Conservation (phyloP, 176 grass and related monocot species). For the Melocanna baccifera region DNA sequence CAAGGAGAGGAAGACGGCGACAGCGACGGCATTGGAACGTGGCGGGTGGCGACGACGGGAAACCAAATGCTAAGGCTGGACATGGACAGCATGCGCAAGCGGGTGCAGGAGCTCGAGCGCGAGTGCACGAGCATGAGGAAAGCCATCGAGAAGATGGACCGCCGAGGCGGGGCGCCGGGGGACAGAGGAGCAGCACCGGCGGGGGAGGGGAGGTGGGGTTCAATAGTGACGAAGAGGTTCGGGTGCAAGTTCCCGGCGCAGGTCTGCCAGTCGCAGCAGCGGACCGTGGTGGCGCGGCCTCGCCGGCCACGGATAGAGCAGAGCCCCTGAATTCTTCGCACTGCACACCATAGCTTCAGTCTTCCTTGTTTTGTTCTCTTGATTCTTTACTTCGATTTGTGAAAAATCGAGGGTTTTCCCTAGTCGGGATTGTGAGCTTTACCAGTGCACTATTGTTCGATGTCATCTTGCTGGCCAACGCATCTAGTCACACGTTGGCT, state of each 20-base stretch:
- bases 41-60: slow-evolving; percentile 54
- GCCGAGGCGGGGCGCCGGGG: slow-evolving; percentile 6
- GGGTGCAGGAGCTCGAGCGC: slow-evolving; percentile 90
- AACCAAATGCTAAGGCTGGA: slow-evolving; percentile 94
- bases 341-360: slow-evolving; percentile 26
- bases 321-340: slow-evolving; percentile 53
- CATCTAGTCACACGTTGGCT: not conserved
- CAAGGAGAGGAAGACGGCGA: slow-evolving; percentile 42
- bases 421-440: not conserved
- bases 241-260: slow-evolving; percentile 94
- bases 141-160: slow-evolving; percentile 79
- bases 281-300: slow-evolving; percentile 66
- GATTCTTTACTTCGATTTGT: slow-evolving; percentile 50
- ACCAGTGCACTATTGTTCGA: not conserved
- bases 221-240: slow-evolving; percentile 54
- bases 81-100: slow-evolving; percentile 94
- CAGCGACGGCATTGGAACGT: slow-evolving; percentile 35
- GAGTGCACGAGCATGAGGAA: slow-evolving; percentile 94
- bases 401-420: slow-evolving; percentile 35
- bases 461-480: not conserved
- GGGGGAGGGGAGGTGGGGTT: slow-evolving; percentile 53
- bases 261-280: slow-evolving; percentile 84
- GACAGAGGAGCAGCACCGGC: not conserved
- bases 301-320: slow-evolving; percentile 62
- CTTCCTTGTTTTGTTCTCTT: slow-evolving; percentile 39